A percentile compares a stretch with the other conserved stretches of the same genome.
Evolutionary conservation across 1,139 yeast species (phyloP).

Genomic region (Diutina scorzettiae): DNA sequence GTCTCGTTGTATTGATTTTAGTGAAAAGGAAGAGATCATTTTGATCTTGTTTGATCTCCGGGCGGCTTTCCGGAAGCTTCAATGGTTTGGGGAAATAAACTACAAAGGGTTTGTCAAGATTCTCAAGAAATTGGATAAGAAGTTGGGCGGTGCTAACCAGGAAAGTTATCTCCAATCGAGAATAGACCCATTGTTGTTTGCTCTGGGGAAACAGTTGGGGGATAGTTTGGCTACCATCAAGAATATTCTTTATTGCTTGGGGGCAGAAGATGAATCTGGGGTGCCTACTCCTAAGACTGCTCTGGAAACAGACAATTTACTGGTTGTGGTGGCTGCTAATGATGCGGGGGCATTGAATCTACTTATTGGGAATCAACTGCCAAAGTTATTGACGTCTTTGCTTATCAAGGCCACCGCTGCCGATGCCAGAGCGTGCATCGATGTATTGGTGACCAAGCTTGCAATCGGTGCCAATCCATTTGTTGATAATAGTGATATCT

Average conservation of each 20-base stretch:
- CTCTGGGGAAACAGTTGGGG: slow-evolving; percentile 51
- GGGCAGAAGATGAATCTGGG: slow-evolving; percentile 7
- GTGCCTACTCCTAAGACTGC: neutral
- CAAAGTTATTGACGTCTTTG: slow-evolving; percentile 13
- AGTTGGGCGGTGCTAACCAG: slow-evolving; percentile 37
- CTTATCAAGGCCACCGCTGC: slow-evolving; percentile 52
- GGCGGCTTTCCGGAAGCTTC: slow-evolving; percentile 66
- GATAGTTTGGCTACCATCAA: slow-evolving; percentile 45
- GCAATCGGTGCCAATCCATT: slow-evolving; percentile 8
- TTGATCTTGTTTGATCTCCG: slow-evolving; percentile 69
- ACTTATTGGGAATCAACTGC: neutral
- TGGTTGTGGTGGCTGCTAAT: neutral
- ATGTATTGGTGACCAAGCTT: slow-evolving; percentile 27
- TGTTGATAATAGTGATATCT: slow-evolving; percentile 58
- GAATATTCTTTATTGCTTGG: slow-evolving; percentile 32
- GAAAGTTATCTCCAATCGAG: slow-evolving; percentile 56
- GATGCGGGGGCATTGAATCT: neutral
- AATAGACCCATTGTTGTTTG: slow-evolving; percentile 66
- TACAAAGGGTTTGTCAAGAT: slow-evolving; percentile 85
- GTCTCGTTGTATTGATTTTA: slow-evolving; percentile 23
- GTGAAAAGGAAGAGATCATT: slow-evolving; percentile 66
- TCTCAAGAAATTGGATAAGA: slow-evolving; percentile 82
- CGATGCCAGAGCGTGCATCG: slow-evolving; percentile 44
- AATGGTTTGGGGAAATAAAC: slow-evolving; percentile 91
- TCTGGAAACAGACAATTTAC: neutral